phyloP scores from a whole-genome alignment of 108 stramenopile species.

The Thalassiosira profunda region DNA sequence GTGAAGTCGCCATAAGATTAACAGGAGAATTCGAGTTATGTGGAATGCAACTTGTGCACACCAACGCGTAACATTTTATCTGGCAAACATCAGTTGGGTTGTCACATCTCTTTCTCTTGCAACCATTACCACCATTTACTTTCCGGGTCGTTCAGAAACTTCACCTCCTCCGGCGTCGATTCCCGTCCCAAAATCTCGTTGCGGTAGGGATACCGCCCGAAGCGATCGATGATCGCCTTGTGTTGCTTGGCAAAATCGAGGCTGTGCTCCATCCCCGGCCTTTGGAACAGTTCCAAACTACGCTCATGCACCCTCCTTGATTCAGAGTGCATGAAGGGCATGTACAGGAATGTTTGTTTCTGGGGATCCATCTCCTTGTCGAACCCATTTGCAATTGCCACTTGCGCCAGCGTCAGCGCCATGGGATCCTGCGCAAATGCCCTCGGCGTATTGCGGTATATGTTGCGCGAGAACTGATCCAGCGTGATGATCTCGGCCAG shows the following conservation, averaged over 20 bases:
- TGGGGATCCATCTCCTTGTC: constrained; percentile 2
- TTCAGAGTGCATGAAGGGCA: constrained; percentile 70
- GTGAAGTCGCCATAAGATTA: background rate
- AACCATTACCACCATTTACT: background rate
- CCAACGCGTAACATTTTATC: background rate
- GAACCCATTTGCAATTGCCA: constrained; percentile 19
- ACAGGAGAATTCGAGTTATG: background rate
- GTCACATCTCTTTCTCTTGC: background rate
- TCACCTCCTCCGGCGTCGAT: constrained; percentile 58
- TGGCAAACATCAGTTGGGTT: background rate
- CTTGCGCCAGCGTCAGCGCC: constrained; percentile 18
- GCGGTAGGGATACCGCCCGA: constrained; percentile 80
- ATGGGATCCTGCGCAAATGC: constrained; percentile 66
- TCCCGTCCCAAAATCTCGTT: constrained; percentile 54
- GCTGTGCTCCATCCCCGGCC: constrained; percentile 1
- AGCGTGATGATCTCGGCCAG: constrained; percentile 59
- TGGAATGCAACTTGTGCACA: background rate
- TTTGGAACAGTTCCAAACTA: constrained; percentile 6
- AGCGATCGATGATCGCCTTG: constrained; percentile 58
- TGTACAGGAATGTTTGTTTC: constrained; percentile 27
- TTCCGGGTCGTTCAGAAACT: constrained; percentile 54
- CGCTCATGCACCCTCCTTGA: constrained; percentile 30
- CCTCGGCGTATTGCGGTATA: constrained; percentile 64
- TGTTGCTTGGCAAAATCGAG: constrained; percentile 44
- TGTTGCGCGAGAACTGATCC: constrained; percentile 75